phyloP scores from a whole-genome alignment of 169 alveolate species.

The Cryptosporidium ubiquitum region DNA sequence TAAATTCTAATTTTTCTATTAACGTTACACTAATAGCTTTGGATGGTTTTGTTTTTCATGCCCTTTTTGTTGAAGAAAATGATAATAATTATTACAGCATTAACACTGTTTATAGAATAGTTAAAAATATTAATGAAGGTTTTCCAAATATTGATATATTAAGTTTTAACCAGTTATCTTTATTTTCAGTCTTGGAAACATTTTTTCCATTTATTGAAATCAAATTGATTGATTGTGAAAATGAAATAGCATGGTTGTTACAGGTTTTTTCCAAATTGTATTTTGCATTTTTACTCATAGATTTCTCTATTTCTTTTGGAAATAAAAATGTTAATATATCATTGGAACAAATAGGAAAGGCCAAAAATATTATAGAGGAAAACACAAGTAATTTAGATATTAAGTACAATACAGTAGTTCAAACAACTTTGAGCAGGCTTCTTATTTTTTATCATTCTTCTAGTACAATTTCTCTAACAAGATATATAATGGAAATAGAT shows the following conservation, averaged over 20 bases:
- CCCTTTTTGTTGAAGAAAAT: background rate
- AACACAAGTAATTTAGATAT: background rate
- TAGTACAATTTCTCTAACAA: slow-evolving; percentile 18
- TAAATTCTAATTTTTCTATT: background rate
- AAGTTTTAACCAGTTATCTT: background rate
- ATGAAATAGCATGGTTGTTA: slow-evolving; percentile 31
- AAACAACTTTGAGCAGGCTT: slow-evolving; percentile 8
- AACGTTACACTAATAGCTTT: background rate
- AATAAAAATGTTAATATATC: background rate
- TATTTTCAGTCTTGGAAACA: background rate
- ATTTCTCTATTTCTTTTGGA: slow-evolving; percentile 14
- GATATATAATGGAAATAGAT: slow-evolving; percentile 58
- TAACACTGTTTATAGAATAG: background rate
- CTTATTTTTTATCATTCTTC: slow-evolving; percentile 18
- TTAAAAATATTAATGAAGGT: background rate
- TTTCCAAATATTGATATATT: background rate
- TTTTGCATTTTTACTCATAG: background rate
- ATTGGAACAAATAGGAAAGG: background rate
- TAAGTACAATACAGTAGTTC: background rate
- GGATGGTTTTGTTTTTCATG: slow-evolving; percentile 22
- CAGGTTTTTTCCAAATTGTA: slow-evolving; percentile 8
- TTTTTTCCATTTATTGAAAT: background rate
- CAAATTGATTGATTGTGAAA: background rate
- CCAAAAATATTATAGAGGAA: background rate
- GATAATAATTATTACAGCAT: background rate